Conservation (phyloP, 2,329 filamentous ascomycete species). For the Exophiala oligosperma region DNA sequence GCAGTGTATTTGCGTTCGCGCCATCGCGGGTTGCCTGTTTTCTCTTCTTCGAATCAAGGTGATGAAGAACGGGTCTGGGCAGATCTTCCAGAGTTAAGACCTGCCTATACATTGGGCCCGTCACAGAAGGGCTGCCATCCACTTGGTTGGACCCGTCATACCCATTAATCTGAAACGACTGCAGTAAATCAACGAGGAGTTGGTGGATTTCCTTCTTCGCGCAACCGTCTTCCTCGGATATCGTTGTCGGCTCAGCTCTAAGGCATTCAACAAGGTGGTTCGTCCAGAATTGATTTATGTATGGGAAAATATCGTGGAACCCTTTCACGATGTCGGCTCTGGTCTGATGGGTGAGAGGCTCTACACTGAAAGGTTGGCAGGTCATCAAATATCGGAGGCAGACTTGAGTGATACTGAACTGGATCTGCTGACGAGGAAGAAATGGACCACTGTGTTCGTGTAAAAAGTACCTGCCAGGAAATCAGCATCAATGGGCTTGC, state of each 20-base stretch:
- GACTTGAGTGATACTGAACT: neutral
- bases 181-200: neutral
- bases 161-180: neutral
- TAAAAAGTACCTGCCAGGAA: neutral
- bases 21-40: neutral
- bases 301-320: conserved; percentile 30
- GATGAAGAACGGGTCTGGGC: neutral
- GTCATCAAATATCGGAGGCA: conserved; percentile 6
- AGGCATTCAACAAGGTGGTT: neutral
- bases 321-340: conserved; percentile 1
- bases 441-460: neutral
- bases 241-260: neutral
- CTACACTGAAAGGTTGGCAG: neutral
- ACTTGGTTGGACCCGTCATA: neutral
- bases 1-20: neutral
- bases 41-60: neutral
- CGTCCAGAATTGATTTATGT: conserved; percentile 14
- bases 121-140: neutral
- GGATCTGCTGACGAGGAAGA: neutral
- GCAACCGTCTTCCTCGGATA: neutral
- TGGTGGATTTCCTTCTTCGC: neutral
- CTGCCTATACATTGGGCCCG: neutral
- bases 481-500: neutral
- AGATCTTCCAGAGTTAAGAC: neutral
- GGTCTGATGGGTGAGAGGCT: neutral